Evolutionary conservation across 805 yeast genomes (phyloP).

Genomic region (Candida orba): DNA sequence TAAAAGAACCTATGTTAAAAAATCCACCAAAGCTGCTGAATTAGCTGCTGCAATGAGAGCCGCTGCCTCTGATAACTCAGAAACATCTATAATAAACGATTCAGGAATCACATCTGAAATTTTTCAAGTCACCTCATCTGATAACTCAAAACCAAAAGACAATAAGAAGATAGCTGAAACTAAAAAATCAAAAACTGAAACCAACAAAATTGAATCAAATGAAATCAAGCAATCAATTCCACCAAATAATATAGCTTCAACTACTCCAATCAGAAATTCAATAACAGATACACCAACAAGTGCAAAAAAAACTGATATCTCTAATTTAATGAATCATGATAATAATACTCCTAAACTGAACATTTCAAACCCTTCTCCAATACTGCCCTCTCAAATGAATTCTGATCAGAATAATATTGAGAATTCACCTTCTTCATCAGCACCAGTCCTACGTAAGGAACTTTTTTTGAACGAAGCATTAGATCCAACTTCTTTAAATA

Average conservation of each 20-base stretch:
- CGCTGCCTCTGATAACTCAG: background rate
- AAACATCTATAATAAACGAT: background rate
- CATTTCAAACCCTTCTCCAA: background rate
- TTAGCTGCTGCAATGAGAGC: constrained; percentile 7
- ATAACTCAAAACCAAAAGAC: background rate
- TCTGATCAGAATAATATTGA: background rate
- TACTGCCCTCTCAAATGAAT: background rate
- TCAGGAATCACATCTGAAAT: background rate
- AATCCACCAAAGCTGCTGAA: constrained; percentile 6
- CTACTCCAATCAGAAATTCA: background rate
- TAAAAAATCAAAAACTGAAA: background rate
- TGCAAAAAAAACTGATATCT: constrained; percentile 5
- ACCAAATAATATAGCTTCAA: background rate
- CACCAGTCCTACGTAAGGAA: background rate
- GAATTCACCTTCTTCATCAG: background rate
- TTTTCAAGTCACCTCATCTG: background rate
- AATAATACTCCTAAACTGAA: background rate
- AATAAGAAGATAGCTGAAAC: background rate
- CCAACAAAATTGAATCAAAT: background rate
- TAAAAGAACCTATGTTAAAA: constrained; percentile 2
- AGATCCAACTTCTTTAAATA: background rate
- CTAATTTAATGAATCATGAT: constrained; percentile 8
- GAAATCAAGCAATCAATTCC: background rate
- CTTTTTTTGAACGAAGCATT: background rate
- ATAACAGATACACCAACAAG: background rate